Evolutionary conservation across 164 flowering plant genomes (phyloP), one percentile per base, ranked within the genome.

Genomic region (Piper betle): DNA sequence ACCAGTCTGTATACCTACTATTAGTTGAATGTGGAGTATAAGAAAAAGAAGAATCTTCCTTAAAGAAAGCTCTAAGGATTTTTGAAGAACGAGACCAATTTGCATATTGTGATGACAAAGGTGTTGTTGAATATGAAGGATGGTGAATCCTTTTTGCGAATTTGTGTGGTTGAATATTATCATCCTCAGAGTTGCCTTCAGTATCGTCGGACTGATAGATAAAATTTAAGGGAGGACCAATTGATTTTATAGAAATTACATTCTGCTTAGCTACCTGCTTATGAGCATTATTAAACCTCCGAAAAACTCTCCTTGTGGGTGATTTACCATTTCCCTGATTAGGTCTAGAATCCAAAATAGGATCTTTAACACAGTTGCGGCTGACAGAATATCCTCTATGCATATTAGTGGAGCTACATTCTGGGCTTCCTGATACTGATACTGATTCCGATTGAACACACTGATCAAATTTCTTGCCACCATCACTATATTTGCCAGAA

Each of bases 21-120:
- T 85, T 79, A 10, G 94, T 82, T 15, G 99, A 91, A 73, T 86
- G 74, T 19, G 99, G 95, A 0, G 99, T 85, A 56, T 83, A 81
- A 2, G 88, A 68, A 73, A 78, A 78, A 56, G 91, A 82, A 25
- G 94, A 84, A 18, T 79, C 70, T 17, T 80, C 92, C 68, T 68
- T 82, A 64, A 74, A 60, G 42, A 71, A 69, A 60, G 57, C 75
- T 66, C 71, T 78, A 70, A 79, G 65, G 39, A 79, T 66, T 65
- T 78, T 86, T 1, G 85, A 63, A 8, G 83, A 72, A 41, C 66
- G 66, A 39, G 81, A 69, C 82, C 83, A 70, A 61, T 78, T 78
- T 50, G 67, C 82, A 40, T 74, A 71, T 64, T 71, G 75, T 15
- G 72, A 60, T 15, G 83, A 78, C 78, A 84, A 74, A 8, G 93